Evolutionary conservation across 2,329 filamentous ascomycete species (phyloP).

Genomic region (Aureobasidium subglaciale): DNA sequence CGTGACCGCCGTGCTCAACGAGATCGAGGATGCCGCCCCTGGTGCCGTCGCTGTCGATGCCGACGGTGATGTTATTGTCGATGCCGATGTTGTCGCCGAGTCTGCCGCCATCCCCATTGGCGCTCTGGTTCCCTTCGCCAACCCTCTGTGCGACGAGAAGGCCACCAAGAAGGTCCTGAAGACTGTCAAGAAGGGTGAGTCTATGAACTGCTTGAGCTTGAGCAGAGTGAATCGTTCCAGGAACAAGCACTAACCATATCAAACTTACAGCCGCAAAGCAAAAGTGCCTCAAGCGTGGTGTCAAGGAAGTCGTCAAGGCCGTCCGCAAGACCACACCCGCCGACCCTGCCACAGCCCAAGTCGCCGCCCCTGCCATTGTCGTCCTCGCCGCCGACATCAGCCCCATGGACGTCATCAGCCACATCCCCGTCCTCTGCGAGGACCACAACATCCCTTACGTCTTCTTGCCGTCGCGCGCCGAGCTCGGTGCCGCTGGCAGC

Average conservation of each 20-base stretch:
- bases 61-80: conserved; percentile 30
- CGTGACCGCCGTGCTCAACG: conserved; percentile 57
- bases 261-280: conserved; percentile 72
- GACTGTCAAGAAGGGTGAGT: conserved; percentile 53
- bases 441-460: conserved; percentile 97
- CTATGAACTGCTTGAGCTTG: conserved; percentile 14
- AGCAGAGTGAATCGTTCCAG: no score
- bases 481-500: conserved; percentile 85
- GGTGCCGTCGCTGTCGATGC: conserved; percentile 37
- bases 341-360: conserved; percentile 49
- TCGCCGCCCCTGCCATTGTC: conserved; percentile 57
- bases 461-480: conserved; percentile 85
- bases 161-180: conserved; percentile 59
- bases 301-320: conserved; percentile 98
- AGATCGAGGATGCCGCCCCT: conserved; percentile 50
- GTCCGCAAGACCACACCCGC: conserved; percentile 81
- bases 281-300: conserved; percentile 92
- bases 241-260: background rate
- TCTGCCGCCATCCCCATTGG: conserved; percentile 31
- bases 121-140: conserved; percentile 74
- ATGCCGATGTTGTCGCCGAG: conserved; percentile 26
- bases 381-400: conserved; percentile 96
- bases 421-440: conserved; percentile 95
- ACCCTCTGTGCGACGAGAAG: conserved; percentile 75
- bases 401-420: conserved; percentile 96